A percentile compares a stretch with the other conserved stretches of the same genome.
phyloP scores from a whole-genome alignment of 257 asterid species.

The Forsythia suspensa region DNA sequence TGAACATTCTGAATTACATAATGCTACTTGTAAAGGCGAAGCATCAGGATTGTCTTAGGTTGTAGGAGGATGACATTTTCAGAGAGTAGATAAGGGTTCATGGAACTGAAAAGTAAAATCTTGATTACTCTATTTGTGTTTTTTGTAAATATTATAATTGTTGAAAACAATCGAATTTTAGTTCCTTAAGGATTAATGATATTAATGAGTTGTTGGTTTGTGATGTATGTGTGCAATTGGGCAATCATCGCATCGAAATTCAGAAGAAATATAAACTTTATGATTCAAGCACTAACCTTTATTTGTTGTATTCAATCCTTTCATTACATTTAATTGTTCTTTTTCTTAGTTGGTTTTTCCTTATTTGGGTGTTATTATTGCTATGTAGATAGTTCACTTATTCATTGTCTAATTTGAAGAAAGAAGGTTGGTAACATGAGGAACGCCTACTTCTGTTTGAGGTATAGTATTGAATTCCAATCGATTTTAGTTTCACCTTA shows the following conservation, averaged over 20 bases:
- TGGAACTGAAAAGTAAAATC: slow-evolving; percentile 56
- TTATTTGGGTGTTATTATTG: slow-evolving; percentile 18
- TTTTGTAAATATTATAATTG: background rate
- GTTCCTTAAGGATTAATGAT: slow-evolving; percentile 21
- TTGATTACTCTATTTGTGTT: slow-evolving; percentile 21
- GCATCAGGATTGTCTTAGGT: slow-evolving; percentile 22
- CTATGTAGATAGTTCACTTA: slow-evolving; percentile 89
- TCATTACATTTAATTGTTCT: background rate
- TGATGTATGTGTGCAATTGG: slow-evolving; percentile 58
- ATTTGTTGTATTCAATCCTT: slow-evolving; percentile 15
- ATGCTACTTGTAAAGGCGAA: no score
- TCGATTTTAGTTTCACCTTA: background rate
- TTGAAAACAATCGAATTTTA: background rate
- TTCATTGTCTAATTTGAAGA: slow-evolving; percentile 97
- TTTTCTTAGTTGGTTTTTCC: background rate
- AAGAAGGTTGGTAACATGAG: slow-evolving; percentile 99
- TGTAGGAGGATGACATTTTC: slow-evolving; percentile 93
- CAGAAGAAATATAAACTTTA: no score
- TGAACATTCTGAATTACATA: no score
- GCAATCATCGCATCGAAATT: slow-evolving; percentile 65
- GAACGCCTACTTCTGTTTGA: slow-evolving; percentile 73
- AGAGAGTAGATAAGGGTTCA: slow-evolving; percentile 85
- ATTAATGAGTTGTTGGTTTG: slow-evolving; percentile 21
- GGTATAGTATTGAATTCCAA: background rate
- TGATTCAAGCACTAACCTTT: slow-evolving; percentile 8